Base-by-base conservation (phyloP, 768 basidiomycete genomes). In the Rhizopogon sp. region DNA sequence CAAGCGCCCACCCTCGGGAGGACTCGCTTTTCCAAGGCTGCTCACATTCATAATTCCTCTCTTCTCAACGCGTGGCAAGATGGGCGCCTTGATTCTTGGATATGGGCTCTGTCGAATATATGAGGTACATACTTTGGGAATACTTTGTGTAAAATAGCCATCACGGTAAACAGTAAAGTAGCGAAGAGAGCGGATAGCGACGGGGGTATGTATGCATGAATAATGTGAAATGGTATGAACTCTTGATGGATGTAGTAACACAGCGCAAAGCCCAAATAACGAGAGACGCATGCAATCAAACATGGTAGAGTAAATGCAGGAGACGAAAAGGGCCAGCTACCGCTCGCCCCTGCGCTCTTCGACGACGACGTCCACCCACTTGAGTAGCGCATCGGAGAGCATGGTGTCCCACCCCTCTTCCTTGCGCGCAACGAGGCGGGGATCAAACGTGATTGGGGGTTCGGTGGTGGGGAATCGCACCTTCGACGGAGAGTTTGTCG, bases 341-440 rank as follows among this genome's bases (percentile, higher is more conserved):
- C 60, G 63, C 53, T 69, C 77, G 45, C 66, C 72, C 68, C 81
- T 81, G 70, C 68, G 71, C 72, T 96, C 93, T 39, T 82, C 79
- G 3, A 90, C 79, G 6, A 85, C 84, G 29, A 78, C 82, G 22
- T 76, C 73, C 53, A 85, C 75, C 93, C 93, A 95, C 37, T 76
- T 72, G 41, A 80, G 45, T 10, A 93, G 70, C 0, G 82, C 77
- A 20, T 62, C 62, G 65, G 88, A 83, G 5, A 96, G 74, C 87
- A 93, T 90, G 25, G 73, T 72, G 54, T 91, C 85, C 93, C 93
- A 96, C 0, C 88, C 90, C 0, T 79, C 76, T 10, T 88, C 91
- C 54, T 77, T 82, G 55, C 82, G 76, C 29, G 91, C 93, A 2
- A 94, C 81, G 2, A 83, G 67, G 43, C 80, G 79, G 0, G 89